phyloP scores from a whole-genome alignment of 192 early-diverging fungal species.

The Pilobolus umbonatus region DNA sequence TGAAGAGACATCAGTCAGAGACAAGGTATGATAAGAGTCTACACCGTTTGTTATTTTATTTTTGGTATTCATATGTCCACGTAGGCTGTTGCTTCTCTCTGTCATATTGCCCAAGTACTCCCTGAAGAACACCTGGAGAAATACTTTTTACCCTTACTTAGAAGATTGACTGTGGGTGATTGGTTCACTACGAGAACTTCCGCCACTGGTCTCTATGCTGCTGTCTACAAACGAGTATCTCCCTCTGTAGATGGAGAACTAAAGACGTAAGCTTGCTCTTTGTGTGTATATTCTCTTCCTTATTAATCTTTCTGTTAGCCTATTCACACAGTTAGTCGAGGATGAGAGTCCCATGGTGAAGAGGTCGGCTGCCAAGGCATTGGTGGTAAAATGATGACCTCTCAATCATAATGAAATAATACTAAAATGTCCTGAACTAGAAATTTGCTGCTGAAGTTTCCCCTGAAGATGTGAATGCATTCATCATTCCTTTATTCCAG shows the following conservation, averaged over 20 bases:
- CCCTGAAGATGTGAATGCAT: constrained; percentile 74
- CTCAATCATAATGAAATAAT: background rate
- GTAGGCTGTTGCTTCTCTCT: constrained; percentile 93
- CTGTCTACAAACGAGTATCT: constrained; percentile 68
- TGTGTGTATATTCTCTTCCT: background rate
- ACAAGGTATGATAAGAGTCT: constrained; percentile 64
- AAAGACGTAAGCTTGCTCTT: constrained; percentile 51
- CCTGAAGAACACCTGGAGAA: constrained; percentile 81
- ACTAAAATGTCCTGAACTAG: constrained; percentile 8
- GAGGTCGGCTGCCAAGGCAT: constrained; percentile 83
- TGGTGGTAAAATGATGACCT: constrained; percentile 48
- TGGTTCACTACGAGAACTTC: constrained; percentile 98
- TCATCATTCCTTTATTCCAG: constrained; percentile 86
- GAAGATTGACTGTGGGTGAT: constrained; percentile 86
- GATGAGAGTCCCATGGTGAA: constrained; percentile 99
- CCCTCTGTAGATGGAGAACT: constrained; percentile 81
- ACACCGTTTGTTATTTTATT: background rate
- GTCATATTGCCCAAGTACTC: constrained; percentile 74
- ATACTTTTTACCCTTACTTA: constrained; percentile 86
- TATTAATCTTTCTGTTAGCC: constrained; percentile 31
- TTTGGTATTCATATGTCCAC: background rate
- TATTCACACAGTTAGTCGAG: constrained; percentile 77
- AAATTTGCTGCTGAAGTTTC: constrained; percentile 40
- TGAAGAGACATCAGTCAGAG: constrained; percentile 96
- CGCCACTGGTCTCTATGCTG: constrained; percentile 90